phyloP scores from a whole-genome alignment of 208 protist species.

The Angomonas desouzai region DNA sequence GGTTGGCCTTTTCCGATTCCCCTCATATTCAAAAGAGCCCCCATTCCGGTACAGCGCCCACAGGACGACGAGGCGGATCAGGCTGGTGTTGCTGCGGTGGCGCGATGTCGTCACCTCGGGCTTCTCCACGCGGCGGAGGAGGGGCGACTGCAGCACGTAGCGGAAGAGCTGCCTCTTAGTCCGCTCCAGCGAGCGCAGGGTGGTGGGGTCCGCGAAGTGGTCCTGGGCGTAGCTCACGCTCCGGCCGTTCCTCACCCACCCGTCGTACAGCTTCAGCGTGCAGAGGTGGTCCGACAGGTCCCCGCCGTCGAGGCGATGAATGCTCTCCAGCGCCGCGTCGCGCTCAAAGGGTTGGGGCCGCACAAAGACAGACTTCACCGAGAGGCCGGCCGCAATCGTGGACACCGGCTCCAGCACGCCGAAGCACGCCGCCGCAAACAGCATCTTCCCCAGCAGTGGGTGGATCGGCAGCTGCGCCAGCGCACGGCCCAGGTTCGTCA shows the following conservation, averaged over 20 bases:
- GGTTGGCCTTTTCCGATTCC: conserved; percentile 41
- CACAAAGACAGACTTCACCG: conserved; percentile 78
- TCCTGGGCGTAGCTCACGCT: conserved; percentile 52
- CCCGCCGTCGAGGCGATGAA: conserved; percentile 52
- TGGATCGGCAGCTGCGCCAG: conserved; percentile 83
- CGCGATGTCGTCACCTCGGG: conserved; percentile 44
- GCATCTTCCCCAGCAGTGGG: conserved; percentile 89
- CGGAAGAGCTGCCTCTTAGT: conserved; percentile 76
- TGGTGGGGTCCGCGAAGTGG: conserved; percentile 69
- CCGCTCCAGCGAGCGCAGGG: conserved; percentile 73
- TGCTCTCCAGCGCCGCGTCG: conserved; percentile 25
- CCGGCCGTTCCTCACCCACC: conserved; percentile 61
- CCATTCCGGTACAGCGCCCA: conserved; percentile 80
- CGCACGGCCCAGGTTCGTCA: conserved; percentile 76
- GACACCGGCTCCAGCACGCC: conserved; percentile 82
- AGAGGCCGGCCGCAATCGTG: conserved; percentile 85
- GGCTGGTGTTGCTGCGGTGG: conserved; percentile 59
- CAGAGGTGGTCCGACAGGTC: conserved; percentile 76
- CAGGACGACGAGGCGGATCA: conserved; percentile 70
- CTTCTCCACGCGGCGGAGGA: conserved; percentile 44
- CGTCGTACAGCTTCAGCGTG: conserved; percentile 57
- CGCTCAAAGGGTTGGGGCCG: conserved; percentile 60
- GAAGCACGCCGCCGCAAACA: conserved; percentile 83
- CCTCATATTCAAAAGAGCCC: conserved; percentile 70
- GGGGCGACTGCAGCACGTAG: conserved; percentile 59